A percentile compares a stretch with the other conserved stretches of the same genome.
These are phyloP conservation scores for Sarocladiaceae sp. DNA, from an alignment of 2,329 filamentous ascomycete genomes.

Conservation along the genomic window DNA sequence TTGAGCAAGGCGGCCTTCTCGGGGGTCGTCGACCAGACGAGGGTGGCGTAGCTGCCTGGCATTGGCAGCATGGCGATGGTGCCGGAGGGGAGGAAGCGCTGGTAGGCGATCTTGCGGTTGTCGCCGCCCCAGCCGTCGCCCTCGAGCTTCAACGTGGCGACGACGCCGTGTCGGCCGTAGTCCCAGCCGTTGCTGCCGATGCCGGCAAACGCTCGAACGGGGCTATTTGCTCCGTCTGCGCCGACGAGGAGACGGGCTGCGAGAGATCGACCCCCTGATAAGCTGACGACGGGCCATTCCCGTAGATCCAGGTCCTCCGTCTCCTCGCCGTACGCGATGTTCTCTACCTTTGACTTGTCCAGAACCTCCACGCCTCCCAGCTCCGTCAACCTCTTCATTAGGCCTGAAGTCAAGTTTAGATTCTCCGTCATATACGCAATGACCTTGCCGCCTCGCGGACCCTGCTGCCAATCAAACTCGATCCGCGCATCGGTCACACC, in stretches of 20 bases:
- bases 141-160: conserved; percentile 76
- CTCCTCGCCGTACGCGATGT: conserved; percentile 69
- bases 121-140: conserved; percentile 49
- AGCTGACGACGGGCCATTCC: conserved; percentile 78
- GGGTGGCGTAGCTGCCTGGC: conserved; percentile 72
- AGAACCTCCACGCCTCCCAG: conserved; percentile 65
- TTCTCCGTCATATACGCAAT: conserved; percentile 99
- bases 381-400: conserved; percentile 65
- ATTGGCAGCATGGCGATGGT: conserved; percentile 88
- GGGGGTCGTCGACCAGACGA: conserved; percentile 93
- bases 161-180: conserved; percentile 83
- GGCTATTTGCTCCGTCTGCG: conserved; percentile 91
- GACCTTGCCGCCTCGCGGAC: conserved; percentile 44
- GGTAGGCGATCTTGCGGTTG: conserved; percentile 72
- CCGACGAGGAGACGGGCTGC: conserved; percentile 82
- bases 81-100: conserved; percentile 88
- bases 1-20: conserved; percentile 74
- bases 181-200: conserved; percentile 89
- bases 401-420: conserved; percentile 72
- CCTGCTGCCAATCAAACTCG: conserved; percentile 70
- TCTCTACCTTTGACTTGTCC: conserved; percentile 69
- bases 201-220: conserved; percentile 80
- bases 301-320: conserved; percentile 67
- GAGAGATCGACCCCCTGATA: conserved; percentile 62
- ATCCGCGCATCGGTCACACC: conserved; percentile 82